These are phyloP conservation scores for Leptomonas seymouri DNA, from an alignment of 208 protist genomes.

Conservation along the genomic window DNA sequence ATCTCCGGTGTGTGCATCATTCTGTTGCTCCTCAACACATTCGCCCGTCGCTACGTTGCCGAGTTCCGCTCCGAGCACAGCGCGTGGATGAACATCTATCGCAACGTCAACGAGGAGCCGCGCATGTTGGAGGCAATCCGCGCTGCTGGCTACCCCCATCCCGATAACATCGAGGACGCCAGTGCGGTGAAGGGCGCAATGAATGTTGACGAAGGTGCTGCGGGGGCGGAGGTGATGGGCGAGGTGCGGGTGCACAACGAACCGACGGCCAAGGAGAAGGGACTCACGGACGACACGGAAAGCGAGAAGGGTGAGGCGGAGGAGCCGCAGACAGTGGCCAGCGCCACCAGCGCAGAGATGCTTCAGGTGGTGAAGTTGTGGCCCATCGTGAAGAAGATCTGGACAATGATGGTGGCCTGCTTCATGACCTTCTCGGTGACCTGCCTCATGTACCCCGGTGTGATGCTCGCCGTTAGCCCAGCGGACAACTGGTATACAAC, in stretches of 20 bases:
- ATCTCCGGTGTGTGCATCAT: slow-evolving; percentile 34
- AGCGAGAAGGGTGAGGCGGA: slow-evolving; percentile 11
- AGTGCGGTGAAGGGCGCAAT: too few species aligned
- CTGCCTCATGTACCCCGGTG: slow-evolving; percentile 80
- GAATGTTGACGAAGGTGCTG: not conserved
- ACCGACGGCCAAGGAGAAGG: slow-evolving; percentile 2
- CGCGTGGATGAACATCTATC: slow-evolving; percentile 34
- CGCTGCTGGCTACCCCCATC: not conserved
- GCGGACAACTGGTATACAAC: slow-evolving; percentile 72
- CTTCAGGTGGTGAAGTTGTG: slow-evolving; percentile 45
- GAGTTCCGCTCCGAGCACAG: slow-evolving; percentile 55
- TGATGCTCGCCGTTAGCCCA: slow-evolving; percentile 60
- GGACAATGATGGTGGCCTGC: slow-evolving; percentile 78
- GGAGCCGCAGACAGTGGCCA: slow-evolving; percentile 9
- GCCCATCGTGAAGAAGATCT: slow-evolving; percentile 71
- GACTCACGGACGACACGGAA: slow-evolving; percentile 12
- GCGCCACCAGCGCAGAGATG: slow-evolving; percentile 35
- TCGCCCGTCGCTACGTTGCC: slow-evolving; percentile 52
- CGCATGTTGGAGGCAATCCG: slow-evolving; percentile 5
- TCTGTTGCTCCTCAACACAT: slow-evolving; percentile 48
- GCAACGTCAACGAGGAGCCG: slow-evolving; percentile 16
- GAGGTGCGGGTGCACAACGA: slow-evolving; percentile 19
- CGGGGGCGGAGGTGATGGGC: slow-evolving; percentile 5
- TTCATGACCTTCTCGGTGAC: slow-evolving; percentile 70
- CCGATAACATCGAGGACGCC: not conserved